Base-by-base conservation (phyloP, 73 alveolate genomes). In the Effrenium voratum region DNA sequence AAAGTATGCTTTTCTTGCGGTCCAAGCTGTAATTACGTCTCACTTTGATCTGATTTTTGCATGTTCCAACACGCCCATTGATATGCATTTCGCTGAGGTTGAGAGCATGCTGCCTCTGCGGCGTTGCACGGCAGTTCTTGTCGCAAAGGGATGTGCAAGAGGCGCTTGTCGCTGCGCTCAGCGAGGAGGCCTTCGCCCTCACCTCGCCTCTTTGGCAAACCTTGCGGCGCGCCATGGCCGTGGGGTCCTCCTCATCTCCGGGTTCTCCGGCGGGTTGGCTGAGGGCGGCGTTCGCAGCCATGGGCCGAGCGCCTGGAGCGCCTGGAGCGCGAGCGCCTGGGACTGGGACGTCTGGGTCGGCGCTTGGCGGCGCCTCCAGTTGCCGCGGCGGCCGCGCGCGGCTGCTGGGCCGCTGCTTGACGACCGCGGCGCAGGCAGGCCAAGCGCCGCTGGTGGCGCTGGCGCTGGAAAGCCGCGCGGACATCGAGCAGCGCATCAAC, bases 331-430 rank as follows among this genome's bases (percentile, higher is more conserved):
- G 55, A 44, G 81, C 45, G 26, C 24, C 49, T 47, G n/a, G n/a
- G n/a, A n/a, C n/a, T n/a, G n/a, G n/a, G n/a, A n/a, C n/a, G n/a
- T n/a, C n/a, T n/a, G n/a, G n/a, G n/a, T n/a, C n/a, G n/a, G n/a
- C 82, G 38, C 60, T 38, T 3, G 57, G 22, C 8, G 68, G 81
- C 80, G 50, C 44, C 28, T 10, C 94, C 26, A 68, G 66, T 60
- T 59, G 80, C 34, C 82, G 96, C 36, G 96, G 96, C 44, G 96
- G 86, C 81, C 81, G 96, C 46, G 60, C 57, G 76, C 96, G 96
- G 86, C 75, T 90, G 52, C 73, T 90, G 76, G 96, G 96, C 28
- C 85, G 96, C n/a, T 90, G 96, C 96, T 90, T 90, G 87, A 90
- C 96, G 57, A 86, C 45, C 76, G 28, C 96, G 47, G 96, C 96